Percentiles rank a stretch among this genome's conserved stretches.
Conservation (phyloP, 805 yeast species). For the Maudiozyma turicensis region DNA sequence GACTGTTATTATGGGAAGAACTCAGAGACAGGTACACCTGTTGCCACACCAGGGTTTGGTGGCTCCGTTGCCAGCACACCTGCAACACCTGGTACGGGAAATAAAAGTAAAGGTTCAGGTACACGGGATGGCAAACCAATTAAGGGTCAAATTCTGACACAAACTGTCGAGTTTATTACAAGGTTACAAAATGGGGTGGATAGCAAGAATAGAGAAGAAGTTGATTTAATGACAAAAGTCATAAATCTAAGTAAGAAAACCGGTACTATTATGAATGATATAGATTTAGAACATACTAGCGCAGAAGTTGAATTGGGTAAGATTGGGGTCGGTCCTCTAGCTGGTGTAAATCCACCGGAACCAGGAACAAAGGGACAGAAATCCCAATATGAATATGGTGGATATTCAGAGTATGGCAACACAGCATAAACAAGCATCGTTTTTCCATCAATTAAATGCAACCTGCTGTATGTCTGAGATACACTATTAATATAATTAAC, state of each 20-base stretch:
- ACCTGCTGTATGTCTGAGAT: too few species aligned
- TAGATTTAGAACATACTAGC: slow-evolving; percentile 52
- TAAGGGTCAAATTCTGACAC: slow-evolving; percentile 71
- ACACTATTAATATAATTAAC: too few species aligned
- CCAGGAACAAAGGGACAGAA: slow-evolving; percentile 9
- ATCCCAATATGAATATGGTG: slow-evolving; percentile 30
- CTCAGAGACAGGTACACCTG: slow-evolving; percentile 4
- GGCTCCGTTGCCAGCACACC: neutral
- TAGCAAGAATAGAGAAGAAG: slow-evolving; percentile 67
- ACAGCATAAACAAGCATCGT: slow-evolving; percentile 3
- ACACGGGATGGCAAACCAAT: slow-evolving; percentile 80
- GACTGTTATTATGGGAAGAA: slow-evolving; percentile 25
- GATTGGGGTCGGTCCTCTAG: slow-evolving; percentile 77
- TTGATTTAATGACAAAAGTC: slow-evolving; percentile 54
- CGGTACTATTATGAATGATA: slow-evolving; percentile 33
- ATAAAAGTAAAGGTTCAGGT: slow-evolving; percentile 40
- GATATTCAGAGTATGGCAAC: slow-evolving; percentile 29
- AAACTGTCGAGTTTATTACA: slow-evolving; percentile 64
- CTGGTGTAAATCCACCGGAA: slow-evolving; percentile 19
- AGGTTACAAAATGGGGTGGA: slow-evolving; percentile 64
- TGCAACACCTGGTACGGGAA: slow-evolving; percentile 5
- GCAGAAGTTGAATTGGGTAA: slow-evolving; percentile 69
- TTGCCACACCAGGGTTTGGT: neutral
- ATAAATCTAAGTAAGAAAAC: slow-evolving; percentile 42
- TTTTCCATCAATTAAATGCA: too few species aligned